A percentile compares a stretch with the other conserved stretches of the same genome.
These are phyloP conservation scores for Aureobasidium sp. DNA, from an alignment of 2,329 filamentous ascomycete genomes.

Conservation along the genomic window DNA sequence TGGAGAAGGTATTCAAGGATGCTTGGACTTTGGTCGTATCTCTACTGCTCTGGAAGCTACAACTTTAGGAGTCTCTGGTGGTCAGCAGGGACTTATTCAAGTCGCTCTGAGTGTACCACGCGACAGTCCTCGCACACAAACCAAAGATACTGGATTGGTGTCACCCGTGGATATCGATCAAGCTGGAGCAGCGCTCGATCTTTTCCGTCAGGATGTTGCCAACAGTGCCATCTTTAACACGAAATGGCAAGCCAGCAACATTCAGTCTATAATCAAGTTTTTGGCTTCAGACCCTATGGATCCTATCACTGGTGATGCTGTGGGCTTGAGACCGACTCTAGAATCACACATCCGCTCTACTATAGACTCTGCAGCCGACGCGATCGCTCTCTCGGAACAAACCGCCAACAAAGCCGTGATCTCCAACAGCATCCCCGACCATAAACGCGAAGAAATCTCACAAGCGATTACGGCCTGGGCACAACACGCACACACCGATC, in stretches of 20 bases:
- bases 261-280: slow-evolving; percentile 32
- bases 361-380: slow-evolving; percentile 59
- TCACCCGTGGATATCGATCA: slow-evolving; percentile 67
- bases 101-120: slow-evolving; percentile 64
- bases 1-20: slow-evolving; percentile 75
- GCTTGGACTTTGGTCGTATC: slow-evolving; percentile 57
- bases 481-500: slow-evolving; percentile 81
- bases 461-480: slow-evolving; percentile 75
- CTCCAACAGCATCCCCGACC: slow-evolving; percentile 44
- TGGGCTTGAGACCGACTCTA: slow-evolving; percentile 69
- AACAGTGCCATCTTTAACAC: slow-evolving; percentile 38
- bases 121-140: slow-evolving; percentile 20
- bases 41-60: slow-evolving; percentile 31
- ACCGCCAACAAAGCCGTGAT: slow-evolving; percentile 36
- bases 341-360: slow-evolving; percentile 73
- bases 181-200: slow-evolving; percentile 67
- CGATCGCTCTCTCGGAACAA: slow-evolving; percentile 57
- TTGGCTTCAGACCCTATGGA: slow-evolving; percentile 25
- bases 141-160: slow-evolving; percentile 34
- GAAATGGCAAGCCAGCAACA: slow-evolving; percentile 38
- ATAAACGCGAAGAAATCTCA: slow-evolving; percentile 58
- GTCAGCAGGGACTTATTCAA: slow-evolving; percentile 52
- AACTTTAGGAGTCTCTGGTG: slow-evolving; percentile 29
- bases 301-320: slow-evolving; percentile 6
- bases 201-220: slow-evolving; percentile 36